Base-by-base conservation (phyloP, 1,284 basidiomycete species). In the Sanghuangporus weigelae region DNA sequence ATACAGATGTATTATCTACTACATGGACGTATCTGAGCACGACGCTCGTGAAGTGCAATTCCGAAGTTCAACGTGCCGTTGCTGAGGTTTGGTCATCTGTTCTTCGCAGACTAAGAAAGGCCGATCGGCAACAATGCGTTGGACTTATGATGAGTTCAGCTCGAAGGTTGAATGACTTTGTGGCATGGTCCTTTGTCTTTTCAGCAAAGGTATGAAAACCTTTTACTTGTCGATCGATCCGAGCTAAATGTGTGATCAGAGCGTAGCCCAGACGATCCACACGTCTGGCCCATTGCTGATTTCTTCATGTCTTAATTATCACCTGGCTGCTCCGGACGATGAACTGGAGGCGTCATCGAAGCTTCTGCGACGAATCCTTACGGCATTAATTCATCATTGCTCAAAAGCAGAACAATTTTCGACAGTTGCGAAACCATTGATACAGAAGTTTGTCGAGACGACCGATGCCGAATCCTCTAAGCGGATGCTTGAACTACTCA, bases 351-450 rank as follows among this genome's bases (percentile, higher is more conserved):
- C 71, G 7, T 80, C 83, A 0, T 79, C 78, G 63, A 84, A 77
- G 0, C 79, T 91, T 16, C 70, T 90, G 31, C 84, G 87, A 5
- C 83, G 90, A n/a, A 78, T 89, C 2, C 73, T 92, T 4, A 95
- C 91, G 0, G 87, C 93, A 0, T 75, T 93, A 16, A 84, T 90
- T 4, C 93, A 95, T 72, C 92, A 95, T 71, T 88, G 87, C 68
- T 86, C 88, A 64, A 79, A 78, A 21, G 73, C 86, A 0, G 85
- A 88, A 21, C 82, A 86, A 60, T 90, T 92, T 69, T 73, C 80
- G 7, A 73, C 81, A 0, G 68, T 93, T 3, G 79, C 84, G 1
- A 86, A 93, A 31, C 69, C 81, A 11, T 67, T 90, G 2, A 69
- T 83, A 0, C 69, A 74, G 50, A 71, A 72, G 51, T 76, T 81